Conservation (phyloP, 192 early-diverging fungal species). For the Rhizophagus sp. region DNA sequence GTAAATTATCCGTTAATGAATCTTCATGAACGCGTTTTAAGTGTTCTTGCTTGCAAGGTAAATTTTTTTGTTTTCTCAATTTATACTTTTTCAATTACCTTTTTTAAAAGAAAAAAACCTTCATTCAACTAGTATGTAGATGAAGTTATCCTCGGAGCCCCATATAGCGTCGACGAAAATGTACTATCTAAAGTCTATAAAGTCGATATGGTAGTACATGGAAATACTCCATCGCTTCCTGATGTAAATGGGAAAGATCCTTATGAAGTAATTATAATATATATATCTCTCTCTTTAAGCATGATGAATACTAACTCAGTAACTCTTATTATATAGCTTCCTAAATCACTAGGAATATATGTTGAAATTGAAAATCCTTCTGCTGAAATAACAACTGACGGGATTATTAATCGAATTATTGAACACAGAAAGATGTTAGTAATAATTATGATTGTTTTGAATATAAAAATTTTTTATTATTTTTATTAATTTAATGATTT, state of each 20-base stretch:
- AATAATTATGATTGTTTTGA: neutral
- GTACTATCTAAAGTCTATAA: slow-evolving; percentile 86
- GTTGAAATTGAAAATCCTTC: slow-evolving; percentile 76
- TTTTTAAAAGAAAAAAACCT: neutral
- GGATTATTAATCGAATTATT: slow-evolving; percentile 89
- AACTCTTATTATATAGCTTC: slow-evolving; percentile 46
- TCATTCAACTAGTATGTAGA: slow-evolving; percentile 71
- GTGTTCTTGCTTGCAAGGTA: slow-evolving; percentile 90
- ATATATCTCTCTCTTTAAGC: neutral
- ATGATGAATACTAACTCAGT: neutral
- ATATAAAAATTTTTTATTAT: neutral
- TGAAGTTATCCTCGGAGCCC: slow-evolving; percentile 92
- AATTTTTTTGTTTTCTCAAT: slow-evolving; percentile 29
- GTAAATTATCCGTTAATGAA: slow-evolving; percentile 94
- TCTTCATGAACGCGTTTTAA: slow-evolving; percentile 89
- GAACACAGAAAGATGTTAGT: slow-evolving; percentile 78
- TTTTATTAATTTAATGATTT: slow-evolving; percentile 3
- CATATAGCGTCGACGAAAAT: slow-evolving; percentile 83
- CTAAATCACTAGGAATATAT: slow-evolving; percentile 80
- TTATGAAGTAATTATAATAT: slow-evolving; percentile 54
- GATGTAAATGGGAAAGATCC: slow-evolving; percentile 82
- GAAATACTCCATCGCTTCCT: slow-evolving; percentile 61
- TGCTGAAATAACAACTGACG: slow-evolving; percentile 77
- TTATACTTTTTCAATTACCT: slow-evolving; percentile 1
- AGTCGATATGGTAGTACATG: slow-evolving; percentile 80